phyloP scores from a whole-genome alignment of 257 asterid species.

The Fraxinus cuspidata region DNA sequence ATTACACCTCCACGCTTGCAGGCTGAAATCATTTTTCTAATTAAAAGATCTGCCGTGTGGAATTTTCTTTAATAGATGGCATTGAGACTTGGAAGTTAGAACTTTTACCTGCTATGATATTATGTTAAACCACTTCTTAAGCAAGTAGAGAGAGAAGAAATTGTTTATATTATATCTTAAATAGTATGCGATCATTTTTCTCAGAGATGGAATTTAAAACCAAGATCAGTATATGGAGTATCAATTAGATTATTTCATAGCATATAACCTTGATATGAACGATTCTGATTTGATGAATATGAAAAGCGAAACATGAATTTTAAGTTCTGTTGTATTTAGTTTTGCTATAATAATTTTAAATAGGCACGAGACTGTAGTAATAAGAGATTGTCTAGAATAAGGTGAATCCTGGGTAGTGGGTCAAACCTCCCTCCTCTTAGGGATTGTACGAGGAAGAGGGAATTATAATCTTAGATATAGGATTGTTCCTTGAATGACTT shows the following conservation, averaged over 20 bases:
- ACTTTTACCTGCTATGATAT: neutral
- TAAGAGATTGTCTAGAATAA: neutral
- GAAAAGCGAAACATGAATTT: constrained; percentile 7
- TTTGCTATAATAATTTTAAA: neutral
- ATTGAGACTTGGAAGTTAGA: neutral
- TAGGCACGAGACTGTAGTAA: neutral
- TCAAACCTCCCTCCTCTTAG: neutral
- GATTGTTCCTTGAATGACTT: neutral
- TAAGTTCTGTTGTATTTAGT: neutral
- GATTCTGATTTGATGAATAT: neutral
- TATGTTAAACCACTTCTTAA: neutral
- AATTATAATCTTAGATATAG: neutral
- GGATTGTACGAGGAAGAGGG: neutral
- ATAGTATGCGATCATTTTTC: neutral
- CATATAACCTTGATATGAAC: neutral
- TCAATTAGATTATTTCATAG: neutral
- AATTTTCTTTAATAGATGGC: neutral
- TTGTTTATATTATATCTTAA: neutral
- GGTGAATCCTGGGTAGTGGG: neutral
- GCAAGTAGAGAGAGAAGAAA: neutral
- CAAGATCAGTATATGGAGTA: neutral
- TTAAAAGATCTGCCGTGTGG: neutral
- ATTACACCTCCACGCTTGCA: neutral
- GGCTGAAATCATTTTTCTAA: neutral
- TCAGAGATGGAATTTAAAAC: neutral